Percentiles rank a stretch among this genome's conserved stretches.
These are phyloP conservation scores for Globisporangium cederbergense DNA, from an alignment of 352 stramenopile genomes.

Conservation along the genomic window DNA sequence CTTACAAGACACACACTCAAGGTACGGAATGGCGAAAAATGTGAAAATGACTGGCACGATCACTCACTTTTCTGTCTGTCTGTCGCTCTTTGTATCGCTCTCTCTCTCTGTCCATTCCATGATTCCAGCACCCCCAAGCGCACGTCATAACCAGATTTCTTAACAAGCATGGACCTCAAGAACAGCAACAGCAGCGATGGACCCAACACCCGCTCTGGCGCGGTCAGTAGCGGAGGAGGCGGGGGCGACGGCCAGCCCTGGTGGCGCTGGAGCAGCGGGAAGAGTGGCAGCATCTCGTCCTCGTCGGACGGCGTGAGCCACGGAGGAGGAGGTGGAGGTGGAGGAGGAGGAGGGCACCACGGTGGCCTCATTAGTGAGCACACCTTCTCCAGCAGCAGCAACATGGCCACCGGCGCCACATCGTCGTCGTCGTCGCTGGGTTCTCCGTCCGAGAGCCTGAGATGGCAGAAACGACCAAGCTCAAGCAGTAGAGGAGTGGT, in stretches of 20 bases:
- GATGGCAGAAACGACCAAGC: conserved; percentile 42
- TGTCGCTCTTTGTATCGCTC: too few species aligned
- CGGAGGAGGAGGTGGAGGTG: conserved; percentile 7
- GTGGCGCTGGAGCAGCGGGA: conserved; percentile 78
- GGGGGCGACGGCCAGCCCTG: conserved; percentile 34
- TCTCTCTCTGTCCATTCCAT: neutral
- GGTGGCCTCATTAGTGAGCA: conserved; percentile 9
- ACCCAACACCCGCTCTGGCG: conserved; percentile 26
- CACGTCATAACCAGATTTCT: neutral
- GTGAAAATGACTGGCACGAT: neutral
- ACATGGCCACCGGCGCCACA: neutral
- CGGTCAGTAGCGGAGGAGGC: conserved; percentile 13
- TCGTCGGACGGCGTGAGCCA: conserved; percentile 32
- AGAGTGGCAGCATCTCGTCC: conserved; percentile 61
- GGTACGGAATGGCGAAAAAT: neutral
- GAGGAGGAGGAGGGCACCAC: conserved; percentile 1
- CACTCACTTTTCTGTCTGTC: too few species aligned
- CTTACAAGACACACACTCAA: too few species aligned
- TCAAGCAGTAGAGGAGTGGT: conserved; percentile 18
- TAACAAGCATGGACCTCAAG: neutral
- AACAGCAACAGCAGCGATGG: conserved; percentile 25
- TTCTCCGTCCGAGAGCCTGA: conserved; percentile 23
- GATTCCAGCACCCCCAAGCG: neutral
- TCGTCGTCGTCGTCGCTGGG: conserved; percentile 11
- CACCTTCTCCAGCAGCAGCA: conserved; percentile 30